Conservation (phyloP, 1,139 yeast genomes). For the Hansenula sp. region DNA sequence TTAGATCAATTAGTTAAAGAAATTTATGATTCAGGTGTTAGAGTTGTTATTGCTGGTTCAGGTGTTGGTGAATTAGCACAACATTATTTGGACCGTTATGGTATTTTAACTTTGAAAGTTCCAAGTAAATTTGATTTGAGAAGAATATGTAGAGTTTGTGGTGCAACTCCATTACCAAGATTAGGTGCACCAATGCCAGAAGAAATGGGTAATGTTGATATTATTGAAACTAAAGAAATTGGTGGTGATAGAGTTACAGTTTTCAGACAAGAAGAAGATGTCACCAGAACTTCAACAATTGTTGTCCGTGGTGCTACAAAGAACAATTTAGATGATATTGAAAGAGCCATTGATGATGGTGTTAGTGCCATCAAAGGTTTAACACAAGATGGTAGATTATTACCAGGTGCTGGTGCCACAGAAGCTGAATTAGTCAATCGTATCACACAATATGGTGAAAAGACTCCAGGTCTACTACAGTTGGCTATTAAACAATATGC, state of each 20-base stretch:
- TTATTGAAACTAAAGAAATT: conserved; percentile 87
- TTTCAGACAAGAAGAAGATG: conserved; percentile 69
- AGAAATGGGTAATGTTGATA: conserved; percentile 84
- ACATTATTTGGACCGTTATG: conserved; percentile 86
- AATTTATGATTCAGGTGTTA: conserved; percentile 77
- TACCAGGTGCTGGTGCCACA: conserved; percentile 97
- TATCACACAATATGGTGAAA: conserved; percentile 82
- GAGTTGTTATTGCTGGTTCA: conserved; percentile 89
- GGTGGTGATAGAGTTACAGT: conserved; percentile 98
- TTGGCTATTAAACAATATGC: conserved; percentile 93
- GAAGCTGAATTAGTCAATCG: conserved; percentile 84
- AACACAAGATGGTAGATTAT: conserved; percentile 60
- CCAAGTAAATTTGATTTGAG: conserved; percentile 93
- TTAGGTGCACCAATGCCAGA: conserved; percentile 95
- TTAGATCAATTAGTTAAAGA: conserved; percentile 84
- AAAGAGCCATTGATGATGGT: conserved; percentile 96
- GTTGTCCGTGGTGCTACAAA: conserved; percentile 97
- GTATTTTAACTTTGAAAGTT: conserved; percentile 79
- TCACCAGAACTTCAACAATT: conserved; percentile 83
- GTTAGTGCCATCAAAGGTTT: conserved; percentile 89
- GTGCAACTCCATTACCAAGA: conserved; percentile 94
- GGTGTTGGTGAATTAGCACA: conserved; percentile 90
- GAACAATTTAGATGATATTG: conserved; percentile 87
- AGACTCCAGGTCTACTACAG: conserved; percentile 89
- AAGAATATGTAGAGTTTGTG: conserved; percentile 93